Evolutionary conservation across 495 filamentous ascomycete species (phyloP).

Genomic region (Podospora fimiseda): DNA sequence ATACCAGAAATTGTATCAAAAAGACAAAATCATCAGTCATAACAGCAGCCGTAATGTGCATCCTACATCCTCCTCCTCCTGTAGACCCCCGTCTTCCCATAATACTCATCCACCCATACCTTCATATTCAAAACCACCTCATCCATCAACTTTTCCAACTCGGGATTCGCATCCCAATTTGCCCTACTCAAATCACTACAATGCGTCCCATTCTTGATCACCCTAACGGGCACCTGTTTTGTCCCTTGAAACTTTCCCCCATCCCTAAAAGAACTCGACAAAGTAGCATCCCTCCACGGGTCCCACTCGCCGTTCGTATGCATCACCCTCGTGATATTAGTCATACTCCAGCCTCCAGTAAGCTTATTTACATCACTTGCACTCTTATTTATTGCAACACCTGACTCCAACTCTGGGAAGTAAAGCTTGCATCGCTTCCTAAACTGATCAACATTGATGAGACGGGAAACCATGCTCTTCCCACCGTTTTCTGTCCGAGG

Average conservation of each 20-base stretch:
- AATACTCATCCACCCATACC: constrained; percentile 37
- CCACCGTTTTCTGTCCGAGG: background rate
- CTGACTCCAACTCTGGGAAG: constrained; percentile 53
- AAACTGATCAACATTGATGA: constrained; percentile 52
- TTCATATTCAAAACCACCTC: constrained; percentile 31
- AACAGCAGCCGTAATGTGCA: no score
- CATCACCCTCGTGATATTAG: constrained; percentile 51
- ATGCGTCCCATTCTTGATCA: constrained; percentile 34
- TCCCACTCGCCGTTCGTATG: constrained; percentile 54
- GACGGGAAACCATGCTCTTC: constrained; percentile 48
- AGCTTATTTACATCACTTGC: constrained; percentile 50
- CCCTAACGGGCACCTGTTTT: constrained; percentile 25
- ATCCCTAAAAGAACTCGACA: constrained; percentile 32
- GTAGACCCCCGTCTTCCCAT: constrained; percentile 31
- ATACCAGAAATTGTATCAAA: no score
- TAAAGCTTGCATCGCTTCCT: constrained; percentile 51
- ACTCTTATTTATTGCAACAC: constrained; percentile 44
- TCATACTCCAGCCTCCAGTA: constrained; percentile 52
- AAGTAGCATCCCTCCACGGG: constrained; percentile 38
- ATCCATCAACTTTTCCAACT: constrained; percentile 24
- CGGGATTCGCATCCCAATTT: constrained; percentile 41
- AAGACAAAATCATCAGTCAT: no score
- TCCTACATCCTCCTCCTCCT: no score
- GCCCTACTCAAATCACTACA: constrained; percentile 40
- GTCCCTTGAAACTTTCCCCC: constrained; percentile 34